These are phyloP conservation scores for Blastobotrys elegans DNA, from an alignment of 1,139 yeast species.

Conservation along the genomic window DNA sequence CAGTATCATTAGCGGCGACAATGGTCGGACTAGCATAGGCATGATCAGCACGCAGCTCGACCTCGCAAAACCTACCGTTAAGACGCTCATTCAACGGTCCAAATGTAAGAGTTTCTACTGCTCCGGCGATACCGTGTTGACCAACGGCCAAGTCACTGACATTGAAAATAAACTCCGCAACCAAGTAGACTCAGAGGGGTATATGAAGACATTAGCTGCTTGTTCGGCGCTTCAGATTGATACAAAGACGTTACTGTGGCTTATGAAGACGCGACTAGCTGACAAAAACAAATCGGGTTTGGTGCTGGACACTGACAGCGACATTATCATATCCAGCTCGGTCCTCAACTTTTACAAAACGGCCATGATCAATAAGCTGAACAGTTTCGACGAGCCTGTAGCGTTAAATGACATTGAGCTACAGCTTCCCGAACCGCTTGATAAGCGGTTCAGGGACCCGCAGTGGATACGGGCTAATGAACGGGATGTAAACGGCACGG, in stretches of 20 bases:
- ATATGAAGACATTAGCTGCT: constrained; percentile 3
- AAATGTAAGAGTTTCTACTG: constrained; percentile 4
- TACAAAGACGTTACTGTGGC: constrained; percentile 11
- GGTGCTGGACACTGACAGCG: constrained; percentile 1
- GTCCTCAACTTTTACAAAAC: background rate
- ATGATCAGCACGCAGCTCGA: constrained; percentile 19
- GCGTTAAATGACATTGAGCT: background rate
- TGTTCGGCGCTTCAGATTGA: constrained; percentile 8
- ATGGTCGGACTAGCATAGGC: constrained; percentile 19
- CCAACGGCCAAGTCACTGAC: constrained; percentile 12
- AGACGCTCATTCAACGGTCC: background rate
- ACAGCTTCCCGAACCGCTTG: background rate
- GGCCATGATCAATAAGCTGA: background rate
- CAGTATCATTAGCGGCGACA: constrained; percentile 14
- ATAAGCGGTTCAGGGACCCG: background rate
- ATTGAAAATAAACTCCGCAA: background rate
- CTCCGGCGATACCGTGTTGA: constrained; percentile 14
- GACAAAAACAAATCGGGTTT: background rate
- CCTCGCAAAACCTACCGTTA: constrained; percentile 14
- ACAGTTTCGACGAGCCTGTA: background rate
- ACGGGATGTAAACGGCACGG: constrained; percentile 14
- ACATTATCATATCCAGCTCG: background rate
- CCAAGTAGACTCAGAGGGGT: background rate
- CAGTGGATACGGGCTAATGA: constrained; percentile 1
- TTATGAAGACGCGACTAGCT: background rate